phyloP scores from a whole-genome alignment of 2,329 filamentous ascomycete species.

The Colletotrichum shisoi region DNA sequence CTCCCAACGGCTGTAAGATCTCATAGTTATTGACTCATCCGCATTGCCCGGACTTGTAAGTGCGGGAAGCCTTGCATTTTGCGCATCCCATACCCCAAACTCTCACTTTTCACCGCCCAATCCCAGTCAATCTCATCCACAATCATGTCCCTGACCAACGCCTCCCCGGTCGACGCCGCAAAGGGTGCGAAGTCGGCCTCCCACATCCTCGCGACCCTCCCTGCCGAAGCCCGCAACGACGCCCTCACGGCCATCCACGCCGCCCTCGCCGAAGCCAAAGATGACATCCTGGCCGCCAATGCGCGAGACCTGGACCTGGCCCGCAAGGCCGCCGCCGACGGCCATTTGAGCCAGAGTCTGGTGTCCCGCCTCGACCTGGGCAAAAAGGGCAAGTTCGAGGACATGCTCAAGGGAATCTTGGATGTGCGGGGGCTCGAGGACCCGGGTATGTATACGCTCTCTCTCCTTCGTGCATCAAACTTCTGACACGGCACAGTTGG shows the following conservation, averaged over 20 bases:
- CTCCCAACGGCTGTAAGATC: constrained; percentile 10
- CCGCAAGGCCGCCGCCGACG: constrained; percentile 74
- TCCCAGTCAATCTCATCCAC: constrained; percentile 22
- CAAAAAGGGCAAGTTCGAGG: constrained; percentile 90
- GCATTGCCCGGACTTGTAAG: constrained; percentile 5
- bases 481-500: constrained; percentile 66
- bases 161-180: constrained; percentile 79
- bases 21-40: constrained; percentile 31
- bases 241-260: constrained; percentile 84
- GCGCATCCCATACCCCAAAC: no score
- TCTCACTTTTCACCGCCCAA: neutral
- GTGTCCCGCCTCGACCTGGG: constrained; percentile 88
- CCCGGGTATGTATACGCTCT: constrained; percentile 68
- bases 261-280: constrained; percentile 73
- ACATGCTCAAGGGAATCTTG: constrained; percentile 94
- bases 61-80: constrained; percentile 8
- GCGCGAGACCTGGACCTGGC: constrained; percentile 80
- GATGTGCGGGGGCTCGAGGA: constrained; percentile 86
- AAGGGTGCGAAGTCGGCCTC: constrained; percentile 81
- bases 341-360: constrained; percentile 79
- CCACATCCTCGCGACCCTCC: constrained; percentile 80
- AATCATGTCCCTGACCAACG: constrained; percentile 87
- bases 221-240: constrained; percentile 78
- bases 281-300: constrained; percentile 86
- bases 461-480: neutral